Conservation (phyloP, 371 early-diverging fungal species). For the Mucor velutinosus region DNA sequence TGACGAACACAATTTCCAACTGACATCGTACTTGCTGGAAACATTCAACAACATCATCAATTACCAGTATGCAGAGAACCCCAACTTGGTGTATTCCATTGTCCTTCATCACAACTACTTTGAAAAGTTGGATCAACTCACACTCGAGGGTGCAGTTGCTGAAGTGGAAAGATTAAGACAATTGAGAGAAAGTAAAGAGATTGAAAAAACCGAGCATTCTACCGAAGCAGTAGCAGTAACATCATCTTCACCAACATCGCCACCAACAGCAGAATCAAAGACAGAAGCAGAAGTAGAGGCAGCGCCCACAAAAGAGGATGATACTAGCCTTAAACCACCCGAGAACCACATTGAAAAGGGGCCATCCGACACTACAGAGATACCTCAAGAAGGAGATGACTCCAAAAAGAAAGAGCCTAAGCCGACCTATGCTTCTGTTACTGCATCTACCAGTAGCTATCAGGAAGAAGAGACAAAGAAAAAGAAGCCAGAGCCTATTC, state of each 20-base stretch:
- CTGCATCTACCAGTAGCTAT: background rate
- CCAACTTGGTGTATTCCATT: slow-evolving; percentile 77
- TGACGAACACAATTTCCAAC: slow-evolving; percentile 73
- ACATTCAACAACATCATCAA: slow-evolving; percentile 80
- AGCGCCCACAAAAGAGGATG: background rate
- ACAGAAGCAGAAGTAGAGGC: background rate
- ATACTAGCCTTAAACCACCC: background rate
- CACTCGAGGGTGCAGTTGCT: slow-evolving; percentile 60
- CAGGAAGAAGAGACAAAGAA: background rate
- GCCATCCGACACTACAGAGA: background rate
- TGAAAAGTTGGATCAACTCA: slow-evolving; percentile 62
- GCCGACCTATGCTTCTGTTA: background rate
- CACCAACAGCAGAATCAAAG: background rate
- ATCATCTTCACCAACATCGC: background rate
- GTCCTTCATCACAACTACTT: slow-evolving; percentile 71
- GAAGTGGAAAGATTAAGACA: slow-evolving; percentile 60
- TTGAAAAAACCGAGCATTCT: background rate
- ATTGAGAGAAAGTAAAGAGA: slow-evolving; percentile 32
- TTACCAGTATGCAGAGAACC: slow-evolving; percentile 77
- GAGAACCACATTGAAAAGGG: background rate
- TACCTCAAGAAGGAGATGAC: background rate
- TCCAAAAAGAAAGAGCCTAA: background rate
- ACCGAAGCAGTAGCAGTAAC: background rate
- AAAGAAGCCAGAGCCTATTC: background rate
- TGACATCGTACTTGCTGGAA: slow-evolving; percentile 74